Evolutionary conservation across 352 stramenopile genomes (phyloP), one percentile per base, ranked within the genome.

Genomic region (Elongisporangium prolatum): DNA sequence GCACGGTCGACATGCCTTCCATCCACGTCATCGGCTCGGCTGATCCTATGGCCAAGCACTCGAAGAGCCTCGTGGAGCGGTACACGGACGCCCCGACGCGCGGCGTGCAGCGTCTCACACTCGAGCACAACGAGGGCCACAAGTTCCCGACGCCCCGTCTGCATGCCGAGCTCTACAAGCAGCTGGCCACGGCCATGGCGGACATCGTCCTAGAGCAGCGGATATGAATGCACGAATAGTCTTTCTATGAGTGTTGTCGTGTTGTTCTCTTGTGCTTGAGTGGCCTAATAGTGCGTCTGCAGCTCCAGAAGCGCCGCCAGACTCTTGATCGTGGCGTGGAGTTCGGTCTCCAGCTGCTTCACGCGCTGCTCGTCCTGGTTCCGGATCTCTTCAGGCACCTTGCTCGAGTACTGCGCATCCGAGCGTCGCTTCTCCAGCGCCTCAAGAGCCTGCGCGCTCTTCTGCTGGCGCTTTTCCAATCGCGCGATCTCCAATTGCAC

Each of bases 111-210:
- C 64, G 65, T 18, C 53, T 71, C 57, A 69, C 70, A 52, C 85
- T 90, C 34, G 76, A 78, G 21, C 83, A 92, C 54, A 73, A 89
- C n/a, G 80, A 88, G 66, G 83, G 83, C n/a, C 83, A 90, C 73
- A 86, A 86, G 57, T 92, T 90, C 61, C 83, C 83, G 20, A 75
- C 80, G 10, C 68, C 72, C 0, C 38, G 67, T 18, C 72, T 71
- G 51, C 66, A 89, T 55, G 34, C 58, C 20, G 50, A 68, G 13
- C 57, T 92, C 50, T 89, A 92, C 52, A 49, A 62, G 4, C 68
- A 88, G 28, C 75, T 89, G 21, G 75, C 65, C 4, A 40, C 28
- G 28, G 28, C 28, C 28, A 40, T 40, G 28, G 14, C 28, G 28
- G 28, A 6, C 28, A 40, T 40, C 28, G 28, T 40, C 8, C 28